Percentiles rank a stretch among this genome's conserved stretches.
Evolutionary conservation across 2,329 filamentous ascomycete genomes (phyloP).

Genomic region (Stagonosporopsis rhizophila): DNA sequence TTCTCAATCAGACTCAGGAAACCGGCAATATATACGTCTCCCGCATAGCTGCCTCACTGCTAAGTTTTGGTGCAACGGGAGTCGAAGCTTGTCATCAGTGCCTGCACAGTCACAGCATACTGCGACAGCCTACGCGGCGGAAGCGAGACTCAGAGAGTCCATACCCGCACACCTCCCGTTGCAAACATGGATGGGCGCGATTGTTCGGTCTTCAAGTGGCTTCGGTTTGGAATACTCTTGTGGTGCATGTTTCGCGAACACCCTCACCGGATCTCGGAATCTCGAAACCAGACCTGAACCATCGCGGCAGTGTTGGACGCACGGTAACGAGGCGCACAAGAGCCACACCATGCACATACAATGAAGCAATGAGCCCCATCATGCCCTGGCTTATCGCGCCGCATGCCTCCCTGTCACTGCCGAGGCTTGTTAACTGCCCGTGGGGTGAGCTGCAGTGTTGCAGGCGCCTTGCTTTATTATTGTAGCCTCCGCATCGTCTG

Average conservation of each 20-base stretch:
- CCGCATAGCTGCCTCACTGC: slow-evolving; percentile 3
- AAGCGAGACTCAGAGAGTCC: slow-evolving; percentile 5
- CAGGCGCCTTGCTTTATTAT: neutral
- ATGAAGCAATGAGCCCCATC: neutral
- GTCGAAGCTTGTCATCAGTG: slow-evolving; percentile 31
- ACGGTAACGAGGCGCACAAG: neutral
- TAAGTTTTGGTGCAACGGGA: slow-evolving; percentile 24
- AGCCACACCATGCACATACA: neutral
- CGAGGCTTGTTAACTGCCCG: neutral
- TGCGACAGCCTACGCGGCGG: slow-evolving; percentile 18
- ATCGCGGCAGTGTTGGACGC: slow-evolving; percentile 23
- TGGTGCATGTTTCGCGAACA: slow-evolving; percentile 31
- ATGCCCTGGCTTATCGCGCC: neutral
- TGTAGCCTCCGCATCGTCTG: neutral
- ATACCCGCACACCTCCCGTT: slow-evolving; percentile 7
- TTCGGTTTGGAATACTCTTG: slow-evolving; percentile 17
- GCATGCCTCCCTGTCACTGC: neutral
- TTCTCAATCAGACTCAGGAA: slow-evolving; percentile 11
- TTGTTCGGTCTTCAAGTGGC: slow-evolving; percentile 22
- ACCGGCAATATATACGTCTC: slow-evolving; percentile 26
- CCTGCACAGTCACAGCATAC: slow-evolving; percentile 35
- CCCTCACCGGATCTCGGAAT: slow-evolving; percentile 35
- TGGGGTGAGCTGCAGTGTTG: neutral
- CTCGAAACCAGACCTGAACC: slow-evolving; percentile 40
- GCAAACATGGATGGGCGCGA: slow-evolving; percentile 22